These are phyloP conservation scores for Lithospermum erythrorhizon DNA, from an alignment of 257 asterid genomes.

Conservation along the genomic window DNA sequence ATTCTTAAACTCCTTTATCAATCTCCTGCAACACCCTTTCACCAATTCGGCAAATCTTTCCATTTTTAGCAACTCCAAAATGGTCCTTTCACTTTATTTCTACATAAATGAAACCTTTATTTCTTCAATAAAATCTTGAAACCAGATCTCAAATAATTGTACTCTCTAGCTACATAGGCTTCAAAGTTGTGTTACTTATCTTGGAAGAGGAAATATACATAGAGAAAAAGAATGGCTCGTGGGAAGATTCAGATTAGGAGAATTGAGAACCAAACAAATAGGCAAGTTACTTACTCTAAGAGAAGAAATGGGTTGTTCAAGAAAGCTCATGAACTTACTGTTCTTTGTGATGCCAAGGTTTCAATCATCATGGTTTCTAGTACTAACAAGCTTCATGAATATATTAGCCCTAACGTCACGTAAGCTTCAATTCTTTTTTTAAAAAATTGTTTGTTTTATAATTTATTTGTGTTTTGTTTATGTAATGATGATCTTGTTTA, in stretches of 20 bases:
- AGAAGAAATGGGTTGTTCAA: slow-evolving; percentile 91
- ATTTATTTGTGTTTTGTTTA: too few species aligned
- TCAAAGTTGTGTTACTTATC: background rate
- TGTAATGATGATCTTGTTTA: background rate
- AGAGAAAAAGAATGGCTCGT: slow-evolving; percentile 51
- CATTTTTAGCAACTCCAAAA: slow-evolving; percentile 19
- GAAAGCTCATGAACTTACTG: slow-evolving; percentile 89
- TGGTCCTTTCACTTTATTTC: slow-evolving; percentile 14
- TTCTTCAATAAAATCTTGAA: slow-evolving; percentile 6
- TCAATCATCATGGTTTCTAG: slow-evolving; percentile 65
- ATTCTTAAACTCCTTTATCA: slow-evolving; percentile 54
- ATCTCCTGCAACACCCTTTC: slow-evolving; percentile 47
- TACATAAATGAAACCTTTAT: background rate
- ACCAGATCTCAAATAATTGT: background rate
- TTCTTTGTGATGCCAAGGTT: slow-evolving; percentile 30
- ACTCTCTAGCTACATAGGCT: background rate
- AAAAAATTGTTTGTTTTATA: too few species aligned
- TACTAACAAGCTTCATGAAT: slow-evolving; percentile 86
- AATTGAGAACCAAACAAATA: slow-evolving; percentile 89
- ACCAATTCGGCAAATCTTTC: slow-evolving; percentile 43
- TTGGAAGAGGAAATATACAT: background rate
- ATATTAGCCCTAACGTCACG: slow-evolving; percentile 67
- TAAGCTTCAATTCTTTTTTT: background rate
- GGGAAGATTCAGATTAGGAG: slow-evolving; percentile 98
- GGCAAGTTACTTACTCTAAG: slow-evolving; percentile 97